phyloP scores from a whole-genome alignment of 306 rosid genomes.

The Dryas alaskensis region DNA sequence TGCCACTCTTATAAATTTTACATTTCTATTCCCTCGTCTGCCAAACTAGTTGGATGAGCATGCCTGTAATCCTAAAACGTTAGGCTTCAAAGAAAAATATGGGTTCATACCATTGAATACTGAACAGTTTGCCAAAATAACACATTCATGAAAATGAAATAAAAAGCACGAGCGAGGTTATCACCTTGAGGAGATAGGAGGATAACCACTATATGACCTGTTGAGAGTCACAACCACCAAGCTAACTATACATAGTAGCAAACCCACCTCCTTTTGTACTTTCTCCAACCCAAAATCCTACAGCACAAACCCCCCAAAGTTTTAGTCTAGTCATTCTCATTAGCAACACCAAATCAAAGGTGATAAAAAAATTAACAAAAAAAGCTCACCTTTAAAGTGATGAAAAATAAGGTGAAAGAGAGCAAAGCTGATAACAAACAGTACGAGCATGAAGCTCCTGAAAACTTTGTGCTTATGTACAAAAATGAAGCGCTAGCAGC shows the following conservation, averaged over 20 bases:
- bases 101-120: not conserved
- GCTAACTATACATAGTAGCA: slow-evolving; percentile 59
- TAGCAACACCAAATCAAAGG: not conserved
- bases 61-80: not conserved
- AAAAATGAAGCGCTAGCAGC: slow-evolving; percentile 78
- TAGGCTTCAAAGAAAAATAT: not conserved
- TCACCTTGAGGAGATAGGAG: slow-evolving; percentile 61
- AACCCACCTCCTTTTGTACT: slow-evolving; percentile 46
- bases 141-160: not conserved
- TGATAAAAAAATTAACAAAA: not conserved
- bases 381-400: slow-evolving; percentile 46
- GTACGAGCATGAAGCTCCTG: slow-evolving; percentile 67
- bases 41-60: not conserved
- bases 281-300: slow-evolving; percentile 69
- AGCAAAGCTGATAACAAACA: slow-evolving; percentile 70
- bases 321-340: not conserved
- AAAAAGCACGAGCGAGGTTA: not conserved
- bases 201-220: slow-evolving; percentile 52
- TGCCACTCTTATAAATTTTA: not conserved
- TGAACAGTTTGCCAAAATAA: not conserved
- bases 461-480: slow-evolving; percentile 58
- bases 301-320: slow-evolving; percentile 9
- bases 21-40: not conserved
- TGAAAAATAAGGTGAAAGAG: slow-evolving; percentile 66
- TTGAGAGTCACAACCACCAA: slow-evolving; percentile 68